phyloP scores from a whole-genome alignment of 495 filamentous ascomycete genomes.

The Penicillium daleae region DNA sequence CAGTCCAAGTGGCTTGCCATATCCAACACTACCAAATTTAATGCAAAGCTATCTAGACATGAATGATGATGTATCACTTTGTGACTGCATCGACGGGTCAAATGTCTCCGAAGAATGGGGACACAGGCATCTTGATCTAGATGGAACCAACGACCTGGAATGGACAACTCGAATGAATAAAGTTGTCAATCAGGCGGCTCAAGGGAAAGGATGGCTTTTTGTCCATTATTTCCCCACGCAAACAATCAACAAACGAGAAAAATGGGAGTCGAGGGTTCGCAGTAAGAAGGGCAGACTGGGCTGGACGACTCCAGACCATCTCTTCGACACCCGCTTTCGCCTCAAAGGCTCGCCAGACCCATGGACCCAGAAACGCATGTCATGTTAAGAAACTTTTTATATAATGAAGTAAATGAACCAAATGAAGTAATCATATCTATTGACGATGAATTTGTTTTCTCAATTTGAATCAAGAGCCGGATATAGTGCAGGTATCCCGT shows the following conservation, averaged over 20 bases:
- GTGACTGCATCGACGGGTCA: conserved; percentile 42
- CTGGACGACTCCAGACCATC: conserved; percentile 32
- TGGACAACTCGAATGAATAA: conserved; percentile 37
- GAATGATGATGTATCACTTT: conserved; percentile 36
- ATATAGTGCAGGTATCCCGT: background rate
- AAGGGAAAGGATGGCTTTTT: conserved; percentile 32
- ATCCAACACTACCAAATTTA: conserved; percentile 37
- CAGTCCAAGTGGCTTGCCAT: conserved; percentile 40
- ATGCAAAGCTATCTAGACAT: conserved; percentile 44
- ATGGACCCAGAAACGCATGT: conserved; percentile 34
- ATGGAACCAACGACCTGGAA: conserved; percentile 38
- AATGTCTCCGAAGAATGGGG: conserved; percentile 46
- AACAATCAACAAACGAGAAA: conserved; percentile 30
- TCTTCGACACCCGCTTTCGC: conserved; percentile 36
- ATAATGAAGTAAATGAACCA: conserved; percentile 14
- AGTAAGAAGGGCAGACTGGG: conserved; percentile 33
- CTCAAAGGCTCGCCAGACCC: conserved; percentile 34
- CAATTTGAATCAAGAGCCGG: background rate
- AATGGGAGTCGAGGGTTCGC: conserved; percentile 32
- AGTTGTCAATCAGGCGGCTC: conserved; percentile 19
- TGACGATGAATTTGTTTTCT: background rate
- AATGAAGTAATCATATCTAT: conserved; percentile 1
- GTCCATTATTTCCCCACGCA: conserved; percentile 31
- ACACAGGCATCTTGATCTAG: conserved; percentile 34
- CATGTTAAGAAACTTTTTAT: conserved; percentile 21